phyloP scores from a whole-genome alignment of 73 alveolate genomes.

The Paramecium primaurelia region DNA sequence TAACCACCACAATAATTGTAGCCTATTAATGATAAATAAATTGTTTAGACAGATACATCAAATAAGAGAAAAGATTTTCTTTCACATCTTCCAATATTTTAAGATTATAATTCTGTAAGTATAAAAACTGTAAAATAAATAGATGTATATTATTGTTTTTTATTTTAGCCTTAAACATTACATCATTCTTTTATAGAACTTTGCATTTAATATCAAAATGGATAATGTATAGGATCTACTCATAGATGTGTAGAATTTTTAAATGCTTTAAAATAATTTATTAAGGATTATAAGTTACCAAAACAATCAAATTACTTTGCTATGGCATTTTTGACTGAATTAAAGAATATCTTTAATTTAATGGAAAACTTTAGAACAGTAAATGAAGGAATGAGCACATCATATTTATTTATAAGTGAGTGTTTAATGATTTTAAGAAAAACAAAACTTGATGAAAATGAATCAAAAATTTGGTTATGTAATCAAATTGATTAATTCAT shows the following conservation, averaged over 20 bases:
- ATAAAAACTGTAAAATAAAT: not conserved
- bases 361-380: slow-evolving; percentile 47
- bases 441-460: not conserved
- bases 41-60: not conserved
- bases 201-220: slow-evolving; percentile 37
- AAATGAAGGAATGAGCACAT: slow-evolving; percentile 61
- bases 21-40: not conserved
- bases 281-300: slow-evolving; percentile 29
- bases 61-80: not conserved
- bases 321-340: not conserved
- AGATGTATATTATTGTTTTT: not conserved
- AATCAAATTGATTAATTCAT: slow-evolving; percentile 51
- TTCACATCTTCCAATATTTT: not conserved
- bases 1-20: not conserved
- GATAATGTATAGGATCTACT: slow-evolving; percentile 50
- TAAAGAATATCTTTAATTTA: not conserved
- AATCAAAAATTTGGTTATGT: slow-evolving; percentile 45
- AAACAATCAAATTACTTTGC: not conserved
- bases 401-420: slow-evolving; percentile 7
- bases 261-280: slow-evolving; percentile 44
- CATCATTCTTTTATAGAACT: slow-evolving; percentile 54
- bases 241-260: slow-evolving; percentile 56
- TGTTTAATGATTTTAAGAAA: not conserved
- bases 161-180: not conserved
- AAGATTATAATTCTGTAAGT: not conserved